phyloP scores from a whole-genome alignment of 2,329 filamentous ascomycete genomes.

The Verticillium nonalfalfae region DNA sequence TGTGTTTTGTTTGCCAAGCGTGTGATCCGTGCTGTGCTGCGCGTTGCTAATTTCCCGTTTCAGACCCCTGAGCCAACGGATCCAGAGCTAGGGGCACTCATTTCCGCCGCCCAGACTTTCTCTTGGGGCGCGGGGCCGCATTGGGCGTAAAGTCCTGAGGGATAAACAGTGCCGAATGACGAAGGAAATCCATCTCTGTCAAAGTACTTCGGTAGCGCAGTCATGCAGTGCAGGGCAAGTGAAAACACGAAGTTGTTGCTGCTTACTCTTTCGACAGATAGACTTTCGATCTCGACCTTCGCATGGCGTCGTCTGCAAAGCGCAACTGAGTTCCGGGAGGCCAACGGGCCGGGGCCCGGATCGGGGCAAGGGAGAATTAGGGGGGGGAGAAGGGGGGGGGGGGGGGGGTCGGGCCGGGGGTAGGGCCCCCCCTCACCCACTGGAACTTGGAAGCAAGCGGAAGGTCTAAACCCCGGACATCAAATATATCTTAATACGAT shows the following conservation, averaged over 20 bases:
- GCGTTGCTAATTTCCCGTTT: background rate
- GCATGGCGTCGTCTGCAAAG: background rate
- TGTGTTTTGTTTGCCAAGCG: background rate
- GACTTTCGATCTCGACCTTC: background rate
- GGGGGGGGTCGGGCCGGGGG: too few species aligned
- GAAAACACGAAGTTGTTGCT: too few species aligned
- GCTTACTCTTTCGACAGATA: too few species aligned
- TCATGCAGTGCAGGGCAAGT: background rate
- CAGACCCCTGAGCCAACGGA: background rate
- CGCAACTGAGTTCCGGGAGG: background rate
- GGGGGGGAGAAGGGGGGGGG: too few species aligned
- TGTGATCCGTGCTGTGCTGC: background rate
- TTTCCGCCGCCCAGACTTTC: background rate
- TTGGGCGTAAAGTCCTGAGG: background rate
- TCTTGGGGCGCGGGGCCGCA: background rate
- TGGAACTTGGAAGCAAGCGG: too few species aligned
- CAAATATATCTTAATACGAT: too few species aligned
- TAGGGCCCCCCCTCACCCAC: too few species aligned
- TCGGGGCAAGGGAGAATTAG: background rate
- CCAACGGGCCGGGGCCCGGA: background rate
- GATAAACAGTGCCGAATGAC: background rate
- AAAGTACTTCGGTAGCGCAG: background rate
- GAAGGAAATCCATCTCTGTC: background rate
- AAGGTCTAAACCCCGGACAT: too few species aligned
- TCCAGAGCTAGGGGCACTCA: background rate